Evolutionary conservation across 768 basidiomycete species (phyloP), one percentile per base, ranked within the genome.

Genomic region (Sutorius australiensis): DNA sequence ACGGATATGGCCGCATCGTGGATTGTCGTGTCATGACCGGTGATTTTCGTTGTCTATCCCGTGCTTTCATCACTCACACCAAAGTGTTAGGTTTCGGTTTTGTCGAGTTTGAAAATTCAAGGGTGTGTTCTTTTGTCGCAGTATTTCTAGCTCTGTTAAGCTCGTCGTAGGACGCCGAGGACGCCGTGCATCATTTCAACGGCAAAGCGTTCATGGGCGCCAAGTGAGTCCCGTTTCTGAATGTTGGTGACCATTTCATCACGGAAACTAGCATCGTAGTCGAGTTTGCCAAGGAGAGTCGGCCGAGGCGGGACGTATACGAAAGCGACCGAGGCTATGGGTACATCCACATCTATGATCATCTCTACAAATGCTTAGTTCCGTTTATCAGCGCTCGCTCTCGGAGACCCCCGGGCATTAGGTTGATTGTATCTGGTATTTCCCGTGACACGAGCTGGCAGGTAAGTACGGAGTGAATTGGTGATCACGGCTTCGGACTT

Each of bases 371-470:
- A 46, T 59, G 28, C 57, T 61, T 38, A 60, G 52, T 47, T 48
- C 48, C 44, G 12, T 55, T 36, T 64, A 75, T 75, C 55, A 80
- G 80, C 40, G 75, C 83, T 37, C 84, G 90, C 39, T 75, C 87
- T 36, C 83, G 88, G 42, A 77, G 90, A 51, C 89, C 90, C 52
- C 84, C 87, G 53, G 91, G 91, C 9, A 81, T 87, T 54, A 86
- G 93, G 60, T 77, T 98, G 51, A 78, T 88, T 55, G 92, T 99
- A 54, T 82, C 87, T 36, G 92, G 92, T 50, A 82, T 98, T 59
- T 91, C 93, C 60, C 86, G 89, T 67, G 91, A 95, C 68, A 95
- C 93, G 42, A 97, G 94, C 72, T 98, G 95, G 95, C 95, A 98
- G 93, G 95, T 98, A 84, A 75, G 89, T 73, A 67, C 46, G 16